phyloP scores from a whole-genome alignment of 257 asterid genomes.

The Forsythia viridissima region DNA sequence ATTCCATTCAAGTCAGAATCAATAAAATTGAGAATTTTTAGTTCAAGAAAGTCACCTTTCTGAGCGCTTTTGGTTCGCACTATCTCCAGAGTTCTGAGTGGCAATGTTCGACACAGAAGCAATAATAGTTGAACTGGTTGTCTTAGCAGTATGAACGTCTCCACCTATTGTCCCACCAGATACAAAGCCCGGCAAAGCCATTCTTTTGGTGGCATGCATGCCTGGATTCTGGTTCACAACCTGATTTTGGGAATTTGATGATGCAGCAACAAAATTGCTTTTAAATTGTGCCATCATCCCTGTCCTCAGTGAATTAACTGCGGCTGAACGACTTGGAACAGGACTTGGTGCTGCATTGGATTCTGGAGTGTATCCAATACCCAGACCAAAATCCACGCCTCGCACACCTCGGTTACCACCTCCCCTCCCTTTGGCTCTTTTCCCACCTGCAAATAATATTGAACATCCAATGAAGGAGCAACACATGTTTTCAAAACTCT shows the following conservation, averaged over 20 bases:
- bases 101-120: conserved; percentile 42
- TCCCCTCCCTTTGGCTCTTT: conserved; percentile 89
- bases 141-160: conserved; percentile 44
- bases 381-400: conserved; percentile 94
- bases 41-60: conserved; percentile 51
- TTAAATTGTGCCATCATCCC: conserved; percentile 86
- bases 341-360: conserved; percentile 45
- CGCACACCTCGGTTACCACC: conserved; percentile 82
- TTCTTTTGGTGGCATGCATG: conserved; percentile 46
- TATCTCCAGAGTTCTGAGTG: conserved; percentile 38
- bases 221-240: conserved; percentile 45
- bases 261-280: conserved; percentile 85
- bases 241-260: conserved; percentile 72
- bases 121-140: conserved; percentile 35
- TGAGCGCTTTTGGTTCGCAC: conserved; percentile 34
- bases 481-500: conserved; percentile 24
- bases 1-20: neutral
- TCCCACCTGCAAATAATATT: conserved; percentile 65
- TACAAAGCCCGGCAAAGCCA: conserved; percentile 75
- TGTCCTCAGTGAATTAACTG: conserved; percentile 66
- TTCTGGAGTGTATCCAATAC: conserved; percentile 81
- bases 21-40: neutral
- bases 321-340: conserved; percentile 61
- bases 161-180: conserved; percentile 99
- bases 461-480: conserved; percentile 2